Base-by-base conservation (phyloP, 2,329 filamentous ascomycete species). In the Myriosclerotinia duriaeana region DNA sequence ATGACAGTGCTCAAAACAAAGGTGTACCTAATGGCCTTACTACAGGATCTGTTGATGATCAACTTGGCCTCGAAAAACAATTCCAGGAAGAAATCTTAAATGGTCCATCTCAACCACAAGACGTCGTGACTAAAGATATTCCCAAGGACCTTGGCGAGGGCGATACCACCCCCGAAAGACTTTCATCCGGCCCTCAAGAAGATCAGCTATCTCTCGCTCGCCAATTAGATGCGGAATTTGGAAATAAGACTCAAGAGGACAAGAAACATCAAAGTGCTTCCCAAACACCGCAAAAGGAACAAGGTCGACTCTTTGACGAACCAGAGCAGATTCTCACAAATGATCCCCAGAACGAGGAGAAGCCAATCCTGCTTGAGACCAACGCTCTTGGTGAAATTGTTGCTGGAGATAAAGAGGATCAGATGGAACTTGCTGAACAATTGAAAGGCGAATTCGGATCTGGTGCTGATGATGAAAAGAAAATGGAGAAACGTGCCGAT, bases 401-500 rank as follows among this genome's bases (percentile, higher is more conserved):
- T 42, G 71, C 67, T 22, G 71, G 66, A 22, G 71, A 74, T 34
- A 71, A 70, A 20, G 68, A 72, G 42, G 71, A 75, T 20, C 73
- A 75, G 66, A 69, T 75, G 36, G 69, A 70, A 52, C 67, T 74
- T 60, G 71, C 73, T 38, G 67, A 73, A 15, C 73, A 74, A 67
- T 53, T 73, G 48, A 72, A 75, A 46, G 73, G 74, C 55, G 71
- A 74, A 64, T 73, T 73, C 36, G 69, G 55, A 46, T 71, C 72
- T 54, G 59, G 61, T 30, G 76, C 75, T 69, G 77, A 75, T 69
- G 78, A 76, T 66, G 72, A 74, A 12, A 81, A 81, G 74, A 82
- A 80, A 68, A 75, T 68, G 50, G 70, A 72, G 58, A 55, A 67
- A 22, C 70, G 42, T 14, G 36, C 14, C 12, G 20, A 22, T 30